Percentiles rank a stretch among this genome's conserved stretches.
Conservation (phyloP, 2,329 filamentous ascomycete species). For the Fusarium haematococcum region DNA sequence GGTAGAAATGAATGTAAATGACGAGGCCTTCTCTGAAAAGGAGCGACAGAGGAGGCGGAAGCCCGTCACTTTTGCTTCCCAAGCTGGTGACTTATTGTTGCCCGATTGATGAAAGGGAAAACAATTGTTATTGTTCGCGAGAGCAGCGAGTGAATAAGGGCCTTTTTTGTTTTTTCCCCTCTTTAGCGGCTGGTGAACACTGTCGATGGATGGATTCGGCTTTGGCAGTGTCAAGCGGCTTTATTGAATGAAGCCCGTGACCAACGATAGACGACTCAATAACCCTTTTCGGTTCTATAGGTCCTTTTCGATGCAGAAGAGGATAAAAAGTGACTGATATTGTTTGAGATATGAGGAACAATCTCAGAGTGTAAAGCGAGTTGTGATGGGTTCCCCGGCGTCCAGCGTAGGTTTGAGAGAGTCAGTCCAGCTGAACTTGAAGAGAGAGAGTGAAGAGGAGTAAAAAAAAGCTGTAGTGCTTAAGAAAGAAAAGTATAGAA, state of each 20-base stretch:
- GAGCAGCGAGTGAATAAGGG: constrained; percentile 26
- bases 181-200: constrained; percentile 37
- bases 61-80: constrained; percentile 23
- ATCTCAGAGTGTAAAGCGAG: constrained; percentile 20
- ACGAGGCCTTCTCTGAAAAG: constrained; percentile 11
- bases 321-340: constrained; percentile 1
- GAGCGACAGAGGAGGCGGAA: constrained; percentile 30
- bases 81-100: constrained; percentile 24
- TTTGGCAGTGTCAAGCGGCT: constrained; percentile 7
- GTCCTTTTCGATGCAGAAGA: background rate
- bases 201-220: constrained; percentile 10
- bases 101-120: constrained; percentile 19
- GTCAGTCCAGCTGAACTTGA: constrained; percentile 45
- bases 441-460: constrained; percentile 24
- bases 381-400: constrained; percentile 22
- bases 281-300: background rate
- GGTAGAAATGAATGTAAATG: constrained; percentile 29
- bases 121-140: constrained; percentile 25
- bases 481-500: constrained; percentile 17
- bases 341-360: constrained; percentile 9
- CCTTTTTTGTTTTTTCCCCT: background rate
- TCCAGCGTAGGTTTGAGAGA: constrained; percentile 32
- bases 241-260: constrained; percentile 18
- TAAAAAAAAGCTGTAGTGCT: constrained; percentile 21
- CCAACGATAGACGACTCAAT: constrained; percentile 4